Conservation (phyloP, 352 stramenopile species). For the Globisporangium spiculum region DNA sequence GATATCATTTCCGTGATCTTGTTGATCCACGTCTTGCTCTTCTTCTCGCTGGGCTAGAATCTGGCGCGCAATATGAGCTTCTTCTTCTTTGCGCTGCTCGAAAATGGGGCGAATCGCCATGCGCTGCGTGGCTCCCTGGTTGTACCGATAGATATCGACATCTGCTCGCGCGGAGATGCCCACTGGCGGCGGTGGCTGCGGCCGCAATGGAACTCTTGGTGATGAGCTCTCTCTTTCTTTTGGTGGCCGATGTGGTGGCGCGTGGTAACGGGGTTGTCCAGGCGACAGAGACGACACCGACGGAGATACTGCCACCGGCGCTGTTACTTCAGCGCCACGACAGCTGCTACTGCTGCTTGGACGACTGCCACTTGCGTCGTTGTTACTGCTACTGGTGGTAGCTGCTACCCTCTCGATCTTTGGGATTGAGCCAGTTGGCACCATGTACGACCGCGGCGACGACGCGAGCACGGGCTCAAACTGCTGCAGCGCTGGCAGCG, state of each 20-base stretch:
- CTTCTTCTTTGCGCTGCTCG: constrained; percentile 47
- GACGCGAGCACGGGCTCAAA: constrained; percentile 57
- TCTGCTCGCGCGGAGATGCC: constrained; percentile 46
- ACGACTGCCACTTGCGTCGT: not conserved
- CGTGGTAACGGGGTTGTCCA: not conserved
- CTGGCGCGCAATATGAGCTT: constrained; percentile 25
- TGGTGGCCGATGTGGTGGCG: constrained; percentile 10
- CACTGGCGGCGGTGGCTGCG: constrained; percentile 32
- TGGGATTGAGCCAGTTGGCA: constrained; percentile 13
- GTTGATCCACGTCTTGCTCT: not conserved
- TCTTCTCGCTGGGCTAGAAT: constrained; percentile 28
- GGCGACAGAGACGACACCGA: not conserved
- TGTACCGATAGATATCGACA: constrained; percentile 66
- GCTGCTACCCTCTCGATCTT: constrained; percentile 10
- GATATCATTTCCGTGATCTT: not conserved
- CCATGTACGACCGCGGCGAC: constrained; percentile 33
- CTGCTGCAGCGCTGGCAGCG: constrained; percentile 57
- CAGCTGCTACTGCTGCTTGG: not conserved
- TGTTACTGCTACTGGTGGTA: not conserved
- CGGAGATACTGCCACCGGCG: not conserved
- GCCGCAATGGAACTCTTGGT: constrained; percentile 26
- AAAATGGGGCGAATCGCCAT: constrained; percentile 76
- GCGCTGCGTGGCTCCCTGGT: constrained; percentile 42
- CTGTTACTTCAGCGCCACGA: not conserved
- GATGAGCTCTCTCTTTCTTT: constrained; percentile 23